Conservation (phyloP, 2,329 filamentous ascomycete species). For the Ophiostoma ulmi region DNA sequence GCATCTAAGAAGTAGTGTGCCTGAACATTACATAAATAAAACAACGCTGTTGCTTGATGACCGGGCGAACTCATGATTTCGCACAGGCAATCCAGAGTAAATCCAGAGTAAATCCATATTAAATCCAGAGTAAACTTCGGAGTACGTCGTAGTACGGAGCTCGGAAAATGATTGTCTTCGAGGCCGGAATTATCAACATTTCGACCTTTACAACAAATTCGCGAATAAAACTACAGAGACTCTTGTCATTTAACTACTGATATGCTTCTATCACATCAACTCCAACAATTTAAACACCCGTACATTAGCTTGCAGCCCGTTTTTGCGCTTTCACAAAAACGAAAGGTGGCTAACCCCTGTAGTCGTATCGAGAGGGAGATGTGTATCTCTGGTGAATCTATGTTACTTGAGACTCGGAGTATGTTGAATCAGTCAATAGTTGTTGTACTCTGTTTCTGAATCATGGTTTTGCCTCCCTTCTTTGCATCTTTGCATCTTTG, state of each 20-base stretch:
- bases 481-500: background rate
- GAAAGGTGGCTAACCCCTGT: slow-evolving; percentile 19
- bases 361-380: background rate
- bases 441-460: background rate
- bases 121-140: background rate
- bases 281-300: background rate
- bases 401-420: background rate
- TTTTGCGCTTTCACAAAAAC: slow-evolving; percentile 19
- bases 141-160: slow-evolving; percentile 12
- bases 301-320: slow-evolving; percentile 19
- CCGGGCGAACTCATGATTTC: background rate
- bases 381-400: background rate
- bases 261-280: background rate
- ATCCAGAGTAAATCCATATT: background rate
- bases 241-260: background rate
- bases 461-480: background rate
- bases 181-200: background rate
- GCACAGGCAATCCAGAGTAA: background rate
- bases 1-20: background rate
- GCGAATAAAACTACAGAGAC: background rate
- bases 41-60: background rate
- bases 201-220: background rate
- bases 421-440: background rate
- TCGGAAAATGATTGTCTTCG: background rate
- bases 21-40: background rate